These are phyloP conservation scores for Pichia scutulata DNA, from an alignment of 805 yeast genomes.

Conservation along the genomic window DNA sequence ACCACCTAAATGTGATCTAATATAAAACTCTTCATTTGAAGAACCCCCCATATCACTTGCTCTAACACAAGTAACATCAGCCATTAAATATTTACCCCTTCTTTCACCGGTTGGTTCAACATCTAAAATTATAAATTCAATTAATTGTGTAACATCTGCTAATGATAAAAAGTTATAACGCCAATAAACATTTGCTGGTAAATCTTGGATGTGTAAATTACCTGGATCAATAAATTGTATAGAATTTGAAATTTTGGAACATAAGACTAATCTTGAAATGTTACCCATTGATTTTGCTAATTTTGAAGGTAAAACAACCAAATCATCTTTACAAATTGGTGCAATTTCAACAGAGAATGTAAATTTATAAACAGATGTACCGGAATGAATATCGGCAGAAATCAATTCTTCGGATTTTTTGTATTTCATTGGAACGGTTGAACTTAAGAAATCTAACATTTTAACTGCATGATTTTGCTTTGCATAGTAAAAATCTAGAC, in stretches of 20 bases:
- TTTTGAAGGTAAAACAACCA: slow-evolving; percentile 84
- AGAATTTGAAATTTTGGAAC: slow-evolving; percentile 76
- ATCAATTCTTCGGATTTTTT: slow-evolving; percentile 88
- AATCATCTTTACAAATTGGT: slow-evolving; percentile 94
- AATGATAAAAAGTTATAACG: slow-evolving; percentile 72
- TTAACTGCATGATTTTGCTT: slow-evolving; percentile 87
- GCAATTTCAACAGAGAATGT: slow-evolving; percentile 89
- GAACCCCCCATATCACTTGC: slow-evolving; percentile 81
- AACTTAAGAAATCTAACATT: slow-evolving; percentile 81
- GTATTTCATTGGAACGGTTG: slow-evolving; percentile 77
- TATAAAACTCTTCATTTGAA: slow-evolving; percentile 64
- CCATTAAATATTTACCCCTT: slow-evolving; percentile 70
- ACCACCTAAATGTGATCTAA: slow-evolving; percentile 90
- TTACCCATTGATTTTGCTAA: slow-evolving; percentile 79
- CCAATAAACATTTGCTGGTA: slow-evolving; percentile 70
- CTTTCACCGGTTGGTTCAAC: slow-evolving; percentile 85
- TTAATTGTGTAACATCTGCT: slow-evolving; percentile 65
- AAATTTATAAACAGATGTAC: slow-evolving; percentile 81
- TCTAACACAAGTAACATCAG: slow-evolving; percentile 89
- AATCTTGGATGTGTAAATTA: slow-evolving; percentile 70
- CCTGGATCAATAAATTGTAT: slow-evolving; percentile 82
- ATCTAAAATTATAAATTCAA: slow-evolving; percentile 85
- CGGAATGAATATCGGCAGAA: slow-evolving; percentile 87
- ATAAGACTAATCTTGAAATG: slow-evolving; percentile 72
- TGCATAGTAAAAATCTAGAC: slow-evolving; percentile 87